phyloP scores from a whole-genome alignment of 495 filamentous ascomycete genomes.

The Hamigera avellanea region DNA sequence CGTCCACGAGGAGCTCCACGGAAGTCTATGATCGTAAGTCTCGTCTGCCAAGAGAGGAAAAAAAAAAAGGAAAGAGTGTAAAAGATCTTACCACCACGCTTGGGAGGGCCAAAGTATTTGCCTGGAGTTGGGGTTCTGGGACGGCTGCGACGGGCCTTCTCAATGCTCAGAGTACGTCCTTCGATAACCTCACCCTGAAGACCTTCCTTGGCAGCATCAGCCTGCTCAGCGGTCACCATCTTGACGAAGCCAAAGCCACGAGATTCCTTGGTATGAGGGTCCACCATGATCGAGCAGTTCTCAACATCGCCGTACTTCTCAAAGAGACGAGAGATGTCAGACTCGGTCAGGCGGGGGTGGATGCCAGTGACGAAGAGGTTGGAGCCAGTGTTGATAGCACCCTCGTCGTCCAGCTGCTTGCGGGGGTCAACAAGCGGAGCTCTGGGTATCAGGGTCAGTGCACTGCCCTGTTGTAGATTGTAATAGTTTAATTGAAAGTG shows the following conservation, averaged over 20 bases:
- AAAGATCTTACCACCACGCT: slow-evolving; percentile 61
- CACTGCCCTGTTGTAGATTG: not conserved
- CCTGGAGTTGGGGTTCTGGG: slow-evolving; percentile 94
- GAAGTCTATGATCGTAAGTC: slow-evolving; percentile 34
- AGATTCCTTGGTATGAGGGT: slow-evolving; percentile 94
- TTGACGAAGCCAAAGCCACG: slow-evolving; percentile 99
- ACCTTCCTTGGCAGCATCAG: slow-evolving; percentile 92
- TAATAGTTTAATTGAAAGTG: too few species aligned
- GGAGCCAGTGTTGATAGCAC: slow-evolving; percentile 79
- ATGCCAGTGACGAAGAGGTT: slow-evolving; percentile 99
- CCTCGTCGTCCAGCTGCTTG: slow-evolving; percentile 51
- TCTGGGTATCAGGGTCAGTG: slow-evolving; percentile 4
- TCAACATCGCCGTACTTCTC: slow-evolving; percentile 98
- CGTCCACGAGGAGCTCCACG: slow-evolving; percentile 37
- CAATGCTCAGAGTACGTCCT: slow-evolving; percentile 92
- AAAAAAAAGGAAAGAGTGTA: not conserved
- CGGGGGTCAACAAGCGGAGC: slow-evolving; percentile 28
- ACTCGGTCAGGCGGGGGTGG: slow-evolving; percentile 83
- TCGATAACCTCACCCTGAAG: slow-evolving; percentile 93
- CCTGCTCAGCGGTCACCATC: slow-evolving; percentile 87
- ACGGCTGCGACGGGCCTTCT: slow-evolving; percentile 91
- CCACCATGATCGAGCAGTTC: slow-evolving; percentile 99
- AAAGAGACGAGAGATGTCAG: slow-evolving; percentile 86
- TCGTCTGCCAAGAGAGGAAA: slow-evolving; percentile 1
- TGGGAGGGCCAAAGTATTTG: slow-evolving; percentile 98